A percentile compares a stretch with the other conserved stretches of the same genome.
Conservation (phyloP, 1,139 yeast species). For the Candida anutae region DNA sequence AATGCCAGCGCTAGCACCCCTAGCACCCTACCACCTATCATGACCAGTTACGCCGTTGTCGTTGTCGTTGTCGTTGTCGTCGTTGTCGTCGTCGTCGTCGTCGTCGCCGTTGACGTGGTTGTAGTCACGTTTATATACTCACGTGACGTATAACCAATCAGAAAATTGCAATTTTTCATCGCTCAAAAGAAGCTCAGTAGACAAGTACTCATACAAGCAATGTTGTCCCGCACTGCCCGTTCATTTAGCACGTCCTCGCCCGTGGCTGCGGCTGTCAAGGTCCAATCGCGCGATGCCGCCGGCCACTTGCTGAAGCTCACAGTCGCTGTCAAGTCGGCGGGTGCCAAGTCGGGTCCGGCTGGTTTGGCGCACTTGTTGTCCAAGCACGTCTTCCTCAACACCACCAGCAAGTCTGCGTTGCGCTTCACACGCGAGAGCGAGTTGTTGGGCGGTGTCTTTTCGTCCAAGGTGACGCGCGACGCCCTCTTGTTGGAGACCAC, state of each 20-base stretch:
- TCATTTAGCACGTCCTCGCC: slow-evolving; percentile 36
- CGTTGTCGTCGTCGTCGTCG: too few relatives aligned
- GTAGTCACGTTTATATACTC: slow-evolving; percentile 1
- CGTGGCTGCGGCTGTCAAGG: slow-evolving; percentile 25
- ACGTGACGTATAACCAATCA: slow-evolving; percentile 7
- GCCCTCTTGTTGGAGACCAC: slow-evolving; percentile 69
- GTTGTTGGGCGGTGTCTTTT: slow-evolving; percentile 79
- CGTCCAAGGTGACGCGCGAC: slow-evolving; percentile 73
- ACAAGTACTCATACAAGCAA: background rate
- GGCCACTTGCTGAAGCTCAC: slow-evolving; percentile 63
- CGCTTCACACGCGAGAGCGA: slow-evolving; percentile 94
- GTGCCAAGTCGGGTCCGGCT: slow-evolving; percentile 73
- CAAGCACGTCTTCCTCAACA: slow-evolving; percentile 79
- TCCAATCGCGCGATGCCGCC: slow-evolving; percentile 39
- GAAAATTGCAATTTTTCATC: slow-evolving; percentile 3
- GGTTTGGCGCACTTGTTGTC: slow-evolving; percentile 86
- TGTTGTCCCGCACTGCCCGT: slow-evolving; percentile 15
- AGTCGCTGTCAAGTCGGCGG: slow-evolving; percentile 73
- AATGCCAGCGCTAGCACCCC: too few relatives aligned
- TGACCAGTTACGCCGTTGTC: too few relatives aligned
- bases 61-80: too few relatives aligned
- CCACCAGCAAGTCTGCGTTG: slow-evolving; percentile 76
- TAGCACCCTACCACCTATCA: too few relatives aligned
- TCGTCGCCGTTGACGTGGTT: background rate
- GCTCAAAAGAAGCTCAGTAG: slow-evolving; percentile 2